phyloP scores from a whole-genome alignment of 257 asterid genomes.

The Plectranthus barbatus region DNA sequence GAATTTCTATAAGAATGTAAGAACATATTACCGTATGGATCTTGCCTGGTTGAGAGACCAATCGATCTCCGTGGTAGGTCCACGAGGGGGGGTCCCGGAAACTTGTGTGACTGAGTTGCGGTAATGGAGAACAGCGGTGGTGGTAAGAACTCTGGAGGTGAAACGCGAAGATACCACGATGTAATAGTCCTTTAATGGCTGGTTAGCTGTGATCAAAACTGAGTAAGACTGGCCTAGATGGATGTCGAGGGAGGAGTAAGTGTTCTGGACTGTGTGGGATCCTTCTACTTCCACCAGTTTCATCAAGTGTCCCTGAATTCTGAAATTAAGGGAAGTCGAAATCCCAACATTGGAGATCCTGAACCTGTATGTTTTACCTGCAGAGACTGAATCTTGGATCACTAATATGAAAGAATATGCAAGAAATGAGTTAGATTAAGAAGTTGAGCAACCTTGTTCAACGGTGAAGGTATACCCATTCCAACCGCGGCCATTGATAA shows the following conservation, averaged over 20 bases:
- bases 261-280: slow-evolving; percentile 80
- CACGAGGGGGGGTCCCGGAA: slow-evolving; percentile 69
- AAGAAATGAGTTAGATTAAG: background rate
- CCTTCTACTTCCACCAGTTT: slow-evolving; percentile 94
- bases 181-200: slow-evolving; percentile 79
- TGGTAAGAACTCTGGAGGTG: slow-evolving; percentile 60
- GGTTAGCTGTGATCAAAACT: slow-evolving; percentile 78
- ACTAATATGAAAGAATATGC: background rate
- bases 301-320: slow-evolving; percentile 86
- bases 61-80: slow-evolving; percentile 61
- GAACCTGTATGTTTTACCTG: slow-evolving; percentile 88
- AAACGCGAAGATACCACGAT: slow-evolving; percentile 74
- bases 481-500: slow-evolving; percentile 92
- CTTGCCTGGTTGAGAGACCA: slow-evolving; percentile 82
- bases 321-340: slow-evolving; percentile 66
- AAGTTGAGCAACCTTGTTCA: slow-evolving; percentile 77
- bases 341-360: slow-evolving; percentile 86
- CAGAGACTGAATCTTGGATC: background rate
- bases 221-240: slow-evolving; percentile 90
- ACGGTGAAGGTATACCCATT: slow-evolving; percentile 78
- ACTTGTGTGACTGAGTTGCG: slow-evolving; percentile 61
- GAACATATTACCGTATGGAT: slow-evolving; percentile 57
- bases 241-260: slow-evolving; percentile 63
- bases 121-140: slow-evolving; percentile 81
- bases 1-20: background rate